Evolutionary conservation across 768 basidiomycete genomes (phyloP).

Genomic region (Harrya chromipes): DNA sequence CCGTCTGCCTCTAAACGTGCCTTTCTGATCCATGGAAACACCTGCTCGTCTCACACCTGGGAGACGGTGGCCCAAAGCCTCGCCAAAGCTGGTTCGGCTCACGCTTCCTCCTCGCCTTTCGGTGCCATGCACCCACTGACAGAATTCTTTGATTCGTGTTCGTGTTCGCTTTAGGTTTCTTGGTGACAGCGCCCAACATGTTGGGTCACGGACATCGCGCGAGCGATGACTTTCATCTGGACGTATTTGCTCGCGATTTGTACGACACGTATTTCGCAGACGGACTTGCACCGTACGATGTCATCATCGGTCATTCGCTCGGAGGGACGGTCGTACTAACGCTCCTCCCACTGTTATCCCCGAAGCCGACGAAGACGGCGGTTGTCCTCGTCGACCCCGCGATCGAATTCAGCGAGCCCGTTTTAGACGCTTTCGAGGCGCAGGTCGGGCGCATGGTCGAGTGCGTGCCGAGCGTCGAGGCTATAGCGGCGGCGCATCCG

Average conservation of each 20-base stretch:
- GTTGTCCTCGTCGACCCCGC: conserved; percentile 16
- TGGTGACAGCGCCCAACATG: conserved; percentile 18
- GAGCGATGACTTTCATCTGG: conserved; percentile 10
- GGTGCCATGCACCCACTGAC: too few relatives aligned
- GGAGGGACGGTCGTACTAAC: conserved; percentile 10
- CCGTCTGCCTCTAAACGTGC: conserved; percentile 13
- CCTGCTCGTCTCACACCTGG: conserved; percentile 15
- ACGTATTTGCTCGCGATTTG: conserved; percentile 12
- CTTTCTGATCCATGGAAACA: conserved; percentile 13
- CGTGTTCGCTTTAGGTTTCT: not conserved
- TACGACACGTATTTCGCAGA: conserved; percentile 13
- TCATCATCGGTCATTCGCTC: conserved; percentile 18
- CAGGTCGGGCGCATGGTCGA: not conserved
- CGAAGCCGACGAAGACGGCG: not conserved
- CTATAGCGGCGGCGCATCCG: conserved; percentile 7
- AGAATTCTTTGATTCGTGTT: too few relatives aligned
- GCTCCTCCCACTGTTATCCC: conserved; percentile 9
- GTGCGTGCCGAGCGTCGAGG: conserved; percentile 5
- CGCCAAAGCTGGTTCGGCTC: conserved; percentile 6
- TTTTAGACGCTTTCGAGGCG: not conserved
- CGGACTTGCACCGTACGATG: conserved; percentile 6
- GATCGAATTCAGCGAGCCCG: conserved; percentile 2
- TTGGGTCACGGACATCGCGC: conserved; percentile 14
- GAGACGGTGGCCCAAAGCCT: conserved; percentile 7
- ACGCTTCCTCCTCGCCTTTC: too few relatives aligned